Evolutionary conservation across 306 rosid species (phyloP), one percentile per base, ranked within the genome.

Genomic region (barrel medic (Medicago truncatula)): DNA sequence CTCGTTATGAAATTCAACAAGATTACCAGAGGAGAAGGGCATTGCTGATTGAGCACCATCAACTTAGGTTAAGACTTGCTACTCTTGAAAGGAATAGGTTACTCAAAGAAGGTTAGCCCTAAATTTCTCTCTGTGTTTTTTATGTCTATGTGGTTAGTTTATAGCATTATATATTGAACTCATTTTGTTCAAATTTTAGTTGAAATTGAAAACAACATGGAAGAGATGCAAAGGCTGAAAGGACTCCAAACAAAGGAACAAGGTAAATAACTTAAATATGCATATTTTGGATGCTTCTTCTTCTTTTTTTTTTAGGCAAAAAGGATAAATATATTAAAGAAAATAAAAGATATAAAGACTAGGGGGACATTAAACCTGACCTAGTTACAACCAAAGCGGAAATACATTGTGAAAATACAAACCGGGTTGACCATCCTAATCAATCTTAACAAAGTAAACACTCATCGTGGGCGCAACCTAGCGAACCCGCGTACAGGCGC

Each of bases 191-290:
- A 14, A 6, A 8, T 77, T 34, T 61, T 66, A 89, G 94, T 23
- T 72, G 80, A 78, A 63, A 83, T 85, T 4, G 88, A 31, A 62
- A 76, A 54, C 63, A 87, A 73, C 41, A 82, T 46, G 54, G 81
- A 76, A 13, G 90, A 89, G 67, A 63, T 82, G 77, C 44, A 58
- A 9, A 89, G 82, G 74, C 60, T 85, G 56, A 85, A 80, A 74
- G 52, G 47, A 11, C 63, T 88, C 36, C 79, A 71, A 2, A 20
- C 9, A 7, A 5, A 40, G 72, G 50, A 70, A 60, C 25, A 34
- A 58, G 60, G 10, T n/a, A 73, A 43, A 50, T 12, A 41, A 41
- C 13, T 41, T 23, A 23, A 23, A 1, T 41, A 41, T 41, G 47
- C 47, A 41, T 41, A 9, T 9, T 9, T 41, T 41, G 11, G 47